Evolutionary conservation across 257 asterid genomes (phyloP).

Genomic region (Solanum tarijense): DNA sequence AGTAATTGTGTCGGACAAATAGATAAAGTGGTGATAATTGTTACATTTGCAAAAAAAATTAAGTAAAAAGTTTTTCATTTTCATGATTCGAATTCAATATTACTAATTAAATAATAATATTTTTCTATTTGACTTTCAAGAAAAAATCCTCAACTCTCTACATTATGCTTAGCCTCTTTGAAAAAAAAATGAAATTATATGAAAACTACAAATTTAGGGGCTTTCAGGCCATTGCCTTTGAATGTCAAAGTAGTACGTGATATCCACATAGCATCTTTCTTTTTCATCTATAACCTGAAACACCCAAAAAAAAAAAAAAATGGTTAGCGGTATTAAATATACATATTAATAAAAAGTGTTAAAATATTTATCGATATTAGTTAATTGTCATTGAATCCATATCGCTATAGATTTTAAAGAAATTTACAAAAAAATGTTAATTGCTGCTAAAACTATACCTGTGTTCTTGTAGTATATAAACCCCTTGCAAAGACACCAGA

Average conservation of each 20-base stretch:
- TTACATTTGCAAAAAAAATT: too few species aligned
- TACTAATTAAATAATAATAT: neutral
- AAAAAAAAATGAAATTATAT: neutral
- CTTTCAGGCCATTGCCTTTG: conserved; percentile 35
- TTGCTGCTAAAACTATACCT: conserved; percentile 10
- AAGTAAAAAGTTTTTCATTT: too few species aligned
- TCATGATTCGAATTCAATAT: too few species aligned
- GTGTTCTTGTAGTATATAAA: conserved; percentile 38
- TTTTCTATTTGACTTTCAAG: neutral
- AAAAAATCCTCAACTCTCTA: neutral
- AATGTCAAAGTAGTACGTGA: conserved; percentile 42
- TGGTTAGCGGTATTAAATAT: accelerated
- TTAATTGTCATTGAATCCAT: accelerated
- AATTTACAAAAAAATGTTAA: too few species aligned
- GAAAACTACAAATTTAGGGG: neutral
- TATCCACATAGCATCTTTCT: conserved; percentile 37
- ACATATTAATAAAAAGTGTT: too few species aligned
- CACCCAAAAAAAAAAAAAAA: neutral
- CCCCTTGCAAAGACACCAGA: conserved; percentile 45
- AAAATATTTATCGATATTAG: too few species aligned
- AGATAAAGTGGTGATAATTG: neutral
- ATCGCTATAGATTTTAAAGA: accelerated
- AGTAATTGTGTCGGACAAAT: neutral
- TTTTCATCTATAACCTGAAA: conserved; percentile 32
- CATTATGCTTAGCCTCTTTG: neutral